Evolutionary conservation across 2,329 filamentous ascomycete genomes (phyloP), one percentile per base, ranked within the genome.

Genomic region (Aspergillus calidoustus): DNA sequence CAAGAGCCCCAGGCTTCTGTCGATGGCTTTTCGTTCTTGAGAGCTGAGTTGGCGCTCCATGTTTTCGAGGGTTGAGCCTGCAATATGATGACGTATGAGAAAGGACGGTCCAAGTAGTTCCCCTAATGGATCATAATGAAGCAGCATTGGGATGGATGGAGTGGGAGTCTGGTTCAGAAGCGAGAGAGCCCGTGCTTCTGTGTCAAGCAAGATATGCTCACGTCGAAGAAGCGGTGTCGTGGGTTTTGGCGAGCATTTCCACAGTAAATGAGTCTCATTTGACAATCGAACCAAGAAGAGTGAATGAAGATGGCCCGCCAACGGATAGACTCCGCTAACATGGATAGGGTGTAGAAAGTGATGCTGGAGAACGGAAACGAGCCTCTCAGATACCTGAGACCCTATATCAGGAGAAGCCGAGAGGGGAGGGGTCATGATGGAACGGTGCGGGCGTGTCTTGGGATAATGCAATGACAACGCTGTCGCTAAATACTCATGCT

Each of bases 161-260:
- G 72, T 71, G 23, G 67, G 65, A 59, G 68, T 72, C 34, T 73
- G 71, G 8, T 66, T 70, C 6, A 81, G 69, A 11, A 80, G 66
- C n/a, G 71, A 66, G 19, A 80, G 72, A 13, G 75, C 73, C 19
- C 69, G 69, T 17, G 77, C 78, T 67, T 81, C 79, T 5, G 75
- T 77, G 59, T 79, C 74, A 7, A 81, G 74, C 41, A 71, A 70
- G 41, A 68, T 64, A 47, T 74, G 71, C 63, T 81, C 78, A 49
- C 76, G 73, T 46, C 79, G 76, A 44, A 80, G 69, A 30, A 81
- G 71, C n/a, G 72, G 70, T 9, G 74, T 74, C 31, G 70, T 71
- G 31, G 73, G 69, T 7, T 68, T 69, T 9, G 78, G 76, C 17
- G 72, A 69, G 51, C 71, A 64, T 64, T 81, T 81, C 31, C 80